Base-by-base conservation (phyloP, 352 stramenopile genomes). In the Globisporangium spiculum region DNA sequence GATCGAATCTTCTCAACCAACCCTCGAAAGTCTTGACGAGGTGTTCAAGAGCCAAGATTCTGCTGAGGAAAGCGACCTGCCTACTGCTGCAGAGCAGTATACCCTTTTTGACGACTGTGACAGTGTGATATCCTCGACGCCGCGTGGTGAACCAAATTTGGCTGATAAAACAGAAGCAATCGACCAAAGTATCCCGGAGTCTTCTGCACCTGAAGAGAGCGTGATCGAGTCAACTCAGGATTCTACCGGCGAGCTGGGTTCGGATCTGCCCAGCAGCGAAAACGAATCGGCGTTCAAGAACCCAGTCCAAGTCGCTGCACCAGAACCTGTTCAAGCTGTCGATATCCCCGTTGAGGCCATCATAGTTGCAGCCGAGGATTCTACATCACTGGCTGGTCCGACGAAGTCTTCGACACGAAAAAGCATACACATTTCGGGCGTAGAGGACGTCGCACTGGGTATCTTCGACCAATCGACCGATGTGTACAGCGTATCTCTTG, bases 391-490 rank as follows among this genome's bases (percentile, higher is more conserved):
- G 14, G 20, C 30, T 1, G 55, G 24, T 20, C 27, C 30, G 30
- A 2, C 20, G 24, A 24, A 3, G 30, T 22, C 30, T 46, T 60
- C 8, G 16, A 6, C 20, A 27, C 55, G 10, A 46, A 14, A 44
- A 5, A 60, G 10, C 24, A 14, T 7, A n/a, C 26, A 44, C 2
- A 22, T 60, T 4, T 46, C 30, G 24, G 26, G n/a, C 12, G 22
- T 60, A 14, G 58, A 53, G 3, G 65, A 70, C 27, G 56, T 54
- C 1, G 14, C 54, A 27, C n/a, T 65, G 9, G 44, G 32, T 8
- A 59, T 70, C n/a, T 70, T 70, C n/a, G 56, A 50, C 34, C 48
- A 58, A 30, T 65, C 65, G 36, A 70, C 20, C 9, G 30, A 65
- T 32, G 10, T 64, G 26, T 68, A 56, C 36, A 63, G 53, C 18